Evolutionary conservation across 257 asterid species (phyloP).

Genomic region (Solanum appendiculatum): DNA sequence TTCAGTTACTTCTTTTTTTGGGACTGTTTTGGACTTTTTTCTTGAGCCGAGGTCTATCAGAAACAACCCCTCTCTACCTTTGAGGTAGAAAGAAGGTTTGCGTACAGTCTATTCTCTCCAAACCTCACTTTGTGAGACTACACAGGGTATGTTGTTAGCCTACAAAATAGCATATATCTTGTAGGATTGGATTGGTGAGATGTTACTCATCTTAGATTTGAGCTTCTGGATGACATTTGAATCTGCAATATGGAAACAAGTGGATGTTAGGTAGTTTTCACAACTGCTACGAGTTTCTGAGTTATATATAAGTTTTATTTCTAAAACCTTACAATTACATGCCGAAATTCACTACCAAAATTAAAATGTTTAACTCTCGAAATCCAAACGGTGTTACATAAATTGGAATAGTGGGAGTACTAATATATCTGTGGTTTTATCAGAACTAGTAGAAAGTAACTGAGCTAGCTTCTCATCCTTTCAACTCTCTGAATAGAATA

Average conservation of each 20-base stretch:
- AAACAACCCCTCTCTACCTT: too few species aligned
- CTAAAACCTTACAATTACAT: background rate
- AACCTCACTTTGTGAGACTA: too few species aligned
- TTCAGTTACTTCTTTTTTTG: too few species aligned
- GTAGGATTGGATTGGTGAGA: background rate
- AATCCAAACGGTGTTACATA: background rate
- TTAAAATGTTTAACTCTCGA: background rate
- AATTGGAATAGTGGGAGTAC: background rate
- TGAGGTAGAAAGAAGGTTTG: too few species aligned
- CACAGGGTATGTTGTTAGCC: background rate
- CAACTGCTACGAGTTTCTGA: background rate
- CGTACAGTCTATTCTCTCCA: too few species aligned
- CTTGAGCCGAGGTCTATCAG: too few species aligned
- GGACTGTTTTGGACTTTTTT: too few species aligned
- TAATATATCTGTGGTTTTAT: background rate
- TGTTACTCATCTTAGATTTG: background rate
- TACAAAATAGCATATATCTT: background rate
- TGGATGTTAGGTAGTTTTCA: background rate
- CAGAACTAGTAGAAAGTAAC: background rate
- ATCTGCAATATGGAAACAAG: background rate
- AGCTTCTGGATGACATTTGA: background rate
- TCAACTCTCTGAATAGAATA: constrained; percentile 76
- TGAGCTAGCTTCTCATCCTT: constrained; percentile 4
- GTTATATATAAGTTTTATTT: background rate
- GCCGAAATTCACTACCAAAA: background rate